Conservation (phyloP, 345 rosid species). For the Rubroshorea leprosula region DNA sequence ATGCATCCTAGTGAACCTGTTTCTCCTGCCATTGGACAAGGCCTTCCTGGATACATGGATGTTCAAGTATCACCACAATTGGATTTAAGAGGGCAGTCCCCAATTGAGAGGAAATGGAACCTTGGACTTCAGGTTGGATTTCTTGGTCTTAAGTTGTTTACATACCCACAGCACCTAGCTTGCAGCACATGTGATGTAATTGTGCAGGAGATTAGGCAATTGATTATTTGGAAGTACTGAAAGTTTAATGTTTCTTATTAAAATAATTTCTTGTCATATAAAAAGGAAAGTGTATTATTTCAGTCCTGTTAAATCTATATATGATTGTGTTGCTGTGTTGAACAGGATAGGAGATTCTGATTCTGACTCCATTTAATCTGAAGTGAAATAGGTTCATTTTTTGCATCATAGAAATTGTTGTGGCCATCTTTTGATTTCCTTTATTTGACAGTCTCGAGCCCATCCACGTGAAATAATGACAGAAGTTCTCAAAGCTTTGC, state of each 20-base stretch:
- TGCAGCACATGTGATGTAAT: too few species aligned
- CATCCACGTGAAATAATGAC: constrained; percentile 90
- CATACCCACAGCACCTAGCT: not conserved
- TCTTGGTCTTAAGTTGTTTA: not conserved
- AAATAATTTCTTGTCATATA: too few species aligned
- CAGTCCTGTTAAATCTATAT: not conserved
- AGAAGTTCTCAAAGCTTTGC: constrained; percentile 74
- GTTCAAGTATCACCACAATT: constrained; percentile 41
- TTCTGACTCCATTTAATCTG: not conserved
- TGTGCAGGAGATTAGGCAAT: too few species aligned
- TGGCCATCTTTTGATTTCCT: constrained; percentile 1
- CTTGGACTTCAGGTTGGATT: constrained; percentile 80
- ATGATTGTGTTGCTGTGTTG: not conserved
- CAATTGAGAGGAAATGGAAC: constrained; percentile 76
- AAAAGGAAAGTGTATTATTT: too few species aligned
- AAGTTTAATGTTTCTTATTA: too few species aligned
- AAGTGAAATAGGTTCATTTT: too few species aligned
- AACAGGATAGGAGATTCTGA: not conserved
- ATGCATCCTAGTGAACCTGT: constrained; percentile 55
- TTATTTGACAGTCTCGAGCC: constrained; percentile 59
- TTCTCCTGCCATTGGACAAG: constrained; percentile 48
- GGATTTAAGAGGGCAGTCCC: constrained; percentile 51
- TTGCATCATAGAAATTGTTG: too few species aligned
- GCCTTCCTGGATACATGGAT: constrained; percentile 62
- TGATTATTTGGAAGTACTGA: too few species aligned